phyloP scores from a whole-genome alignment of 345 rosid genomes.

The Mallotus nudiflorus region DNA sequence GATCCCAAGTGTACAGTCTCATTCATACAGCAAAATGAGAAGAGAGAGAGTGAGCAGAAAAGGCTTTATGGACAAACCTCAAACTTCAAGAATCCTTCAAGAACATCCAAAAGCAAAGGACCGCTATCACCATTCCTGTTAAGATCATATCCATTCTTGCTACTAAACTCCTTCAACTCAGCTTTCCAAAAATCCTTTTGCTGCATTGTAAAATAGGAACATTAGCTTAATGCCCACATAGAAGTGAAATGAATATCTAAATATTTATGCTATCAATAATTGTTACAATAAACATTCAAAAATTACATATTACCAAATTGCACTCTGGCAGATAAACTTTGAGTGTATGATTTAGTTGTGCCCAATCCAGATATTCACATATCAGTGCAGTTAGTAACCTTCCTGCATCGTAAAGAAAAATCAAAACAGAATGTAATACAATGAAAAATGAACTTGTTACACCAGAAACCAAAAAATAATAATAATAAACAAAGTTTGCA shows the following conservation, averaged over 20 bases:
- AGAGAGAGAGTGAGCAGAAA: neutral
- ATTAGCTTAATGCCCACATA: constrained; percentile 3
- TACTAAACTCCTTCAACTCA: constrained; percentile 78
- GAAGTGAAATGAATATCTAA: constrained; percentile 6
- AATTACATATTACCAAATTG: constrained; percentile 83
- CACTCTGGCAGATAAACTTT: constrained; percentile 94
- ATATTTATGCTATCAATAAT: neutral
- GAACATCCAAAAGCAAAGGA: constrained; percentile 85
- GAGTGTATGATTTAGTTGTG: constrained; percentile 79
- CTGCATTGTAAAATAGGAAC: constrained; percentile 39
- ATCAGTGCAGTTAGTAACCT: constrained; percentile 77
- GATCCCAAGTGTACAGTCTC: neutral
- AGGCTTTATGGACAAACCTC: constrained; percentile 45
- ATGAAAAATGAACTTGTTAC: constrained; percentile 4
- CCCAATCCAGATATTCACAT: constrained; percentile 98
- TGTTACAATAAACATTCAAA: constrained; percentile 17
- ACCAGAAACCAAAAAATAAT: neutral
- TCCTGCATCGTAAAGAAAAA: constrained; percentile 46
- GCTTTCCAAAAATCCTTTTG: constrained; percentile 91
- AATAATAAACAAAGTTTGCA: neutral
- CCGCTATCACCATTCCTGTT: constrained; percentile 81
- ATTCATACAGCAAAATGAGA: neutral
- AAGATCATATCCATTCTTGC: constrained; percentile 76
- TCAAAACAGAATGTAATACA: neutral
- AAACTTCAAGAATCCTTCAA: constrained; percentile 87